Percentiles rank a stretch among this genome's conserved stretches.
Conservation (phyloP, 306 rosid genomes). For the Acacia confusa region DNA sequence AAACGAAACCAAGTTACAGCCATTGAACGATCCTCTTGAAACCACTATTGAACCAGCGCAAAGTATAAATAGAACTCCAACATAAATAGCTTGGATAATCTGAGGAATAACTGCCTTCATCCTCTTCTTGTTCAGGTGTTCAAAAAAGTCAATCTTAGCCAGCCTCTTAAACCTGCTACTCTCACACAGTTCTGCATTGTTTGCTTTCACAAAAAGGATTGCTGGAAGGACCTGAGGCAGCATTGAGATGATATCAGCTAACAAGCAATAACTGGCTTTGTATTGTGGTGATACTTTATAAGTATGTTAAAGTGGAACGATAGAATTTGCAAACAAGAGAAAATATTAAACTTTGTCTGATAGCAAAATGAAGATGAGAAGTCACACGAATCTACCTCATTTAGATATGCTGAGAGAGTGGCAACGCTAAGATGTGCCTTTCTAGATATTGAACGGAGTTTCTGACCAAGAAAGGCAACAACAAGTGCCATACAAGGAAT, state of each 20-base stretch:
- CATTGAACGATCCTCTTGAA: slow-evolving; percentile 57
- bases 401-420: slow-evolving; percentile 78
- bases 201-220: slow-evolving; percentile 83
- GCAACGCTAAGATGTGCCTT: slow-evolving; percentile 66
- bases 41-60: slow-evolving; percentile 61
- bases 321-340: slow-evolving; percentile 4
- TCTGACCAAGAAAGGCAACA: slow-evolving; percentile 67
- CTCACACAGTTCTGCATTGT: slow-evolving; percentile 70
- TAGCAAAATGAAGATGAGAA: background rate
- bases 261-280: background rate
- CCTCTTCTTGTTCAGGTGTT: slow-evolving; percentile 66
- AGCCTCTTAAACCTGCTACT: slow-evolving; percentile 68
- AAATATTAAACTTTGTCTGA: background rate
- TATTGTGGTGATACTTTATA: background rate
- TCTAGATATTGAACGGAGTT: slow-evolving; percentile 67
- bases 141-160: slow-evolving; percentile 58
- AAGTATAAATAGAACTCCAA: slow-evolving; percentile 54
- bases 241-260: slow-evolving; percentile 14
- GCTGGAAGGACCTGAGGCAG: slow-evolving; percentile 74
- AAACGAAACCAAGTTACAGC: slow-evolving; percentile 63
- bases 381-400: slow-evolving; percentile 56
- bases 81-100: slow-evolving; percentile 64
- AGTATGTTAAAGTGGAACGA: slow-evolving; percentile 14
- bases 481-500: slow-evolving; percentile 72
- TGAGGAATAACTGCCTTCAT: slow-evolving; percentile 91